Percentiles rank a stretch among this genome's conserved stretches.
Evolutionary conservation across 225 moss, liverwort and hornwort species (phyloP).

Genomic region (Lunularia cruciata): DNA sequence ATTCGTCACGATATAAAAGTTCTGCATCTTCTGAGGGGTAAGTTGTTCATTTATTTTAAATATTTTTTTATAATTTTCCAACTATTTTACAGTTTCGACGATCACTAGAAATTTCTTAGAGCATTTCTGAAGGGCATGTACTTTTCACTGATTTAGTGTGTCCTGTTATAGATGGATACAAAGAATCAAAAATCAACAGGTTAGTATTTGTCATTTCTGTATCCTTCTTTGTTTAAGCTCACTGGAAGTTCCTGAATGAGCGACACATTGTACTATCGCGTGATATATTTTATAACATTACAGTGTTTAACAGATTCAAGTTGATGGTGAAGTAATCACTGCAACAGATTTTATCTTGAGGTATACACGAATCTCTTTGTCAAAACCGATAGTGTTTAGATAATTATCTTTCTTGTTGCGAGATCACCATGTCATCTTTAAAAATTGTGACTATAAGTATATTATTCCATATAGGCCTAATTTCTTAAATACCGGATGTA

Average conservation of each 20-base stretch:
- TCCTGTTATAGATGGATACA: conserved; percentile 73
- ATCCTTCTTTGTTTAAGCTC: too few relatives aligned
- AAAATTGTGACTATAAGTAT: too few relatives aligned
- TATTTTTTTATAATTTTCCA: not conserved
- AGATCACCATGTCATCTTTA: not conserved
- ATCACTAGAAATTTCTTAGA: not conserved
- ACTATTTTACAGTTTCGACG: too few relatives aligned
- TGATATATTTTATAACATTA: conserved; percentile 10
- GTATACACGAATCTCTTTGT: conserved; percentile 27
- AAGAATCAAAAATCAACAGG: conserved; percentile 80
- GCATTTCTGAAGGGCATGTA: not conserved
- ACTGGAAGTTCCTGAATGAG: not conserved
- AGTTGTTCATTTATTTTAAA: not conserved
- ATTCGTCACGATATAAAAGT: conserved; percentile 61
- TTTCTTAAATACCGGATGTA: conserved; percentile 21
- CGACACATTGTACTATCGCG: not conserved
- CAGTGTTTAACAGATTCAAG: conserved; percentile 69
- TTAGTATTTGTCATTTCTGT: conserved; percentile 23
- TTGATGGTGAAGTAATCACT: conserved; percentile 61
- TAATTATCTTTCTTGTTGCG: not conserved
- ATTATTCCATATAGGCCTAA: not conserved
- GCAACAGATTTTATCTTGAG: conserved; percentile 53
- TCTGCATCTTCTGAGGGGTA: conserved; percentile 65
- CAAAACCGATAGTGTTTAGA: not conserved
- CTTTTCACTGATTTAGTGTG: conserved; percentile 14